Conservation (phyloP, 1,139 yeast species). For the Suhomyces ambrosiae region DNA sequence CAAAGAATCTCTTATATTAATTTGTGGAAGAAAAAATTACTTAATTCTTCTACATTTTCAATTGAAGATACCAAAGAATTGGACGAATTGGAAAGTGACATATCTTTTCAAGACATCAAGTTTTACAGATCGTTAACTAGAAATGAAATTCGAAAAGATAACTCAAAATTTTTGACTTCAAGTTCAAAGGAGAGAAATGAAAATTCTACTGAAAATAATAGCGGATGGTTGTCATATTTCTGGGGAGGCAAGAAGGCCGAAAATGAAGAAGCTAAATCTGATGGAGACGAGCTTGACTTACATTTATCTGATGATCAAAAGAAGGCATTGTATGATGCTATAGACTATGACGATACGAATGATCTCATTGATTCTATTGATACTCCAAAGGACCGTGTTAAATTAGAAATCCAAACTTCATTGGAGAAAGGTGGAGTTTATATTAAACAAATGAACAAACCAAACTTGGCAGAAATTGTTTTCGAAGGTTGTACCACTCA, state of each 20-base stretch:
- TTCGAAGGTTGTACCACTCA: conserved; percentile 83
- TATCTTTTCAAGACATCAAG: conserved; percentile 77
- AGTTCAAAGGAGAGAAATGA: neutral
- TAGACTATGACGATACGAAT: conserved; percentile 81
- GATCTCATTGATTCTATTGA: conserved; percentile 56
- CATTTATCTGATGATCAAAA: conserved; percentile 64
- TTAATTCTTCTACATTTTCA: conserved; percentile 28
- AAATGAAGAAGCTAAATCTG: conserved; percentile 7
- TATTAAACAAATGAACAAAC: conserved; percentile 43
- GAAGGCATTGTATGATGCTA: conserved; percentile 87
- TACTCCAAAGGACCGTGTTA: conserved; percentile 73
- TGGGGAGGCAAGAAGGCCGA: conserved; percentile 19
- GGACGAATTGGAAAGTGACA: conserved; percentile 55
- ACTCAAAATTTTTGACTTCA: neutral
- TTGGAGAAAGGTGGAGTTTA: conserved; percentile 78
- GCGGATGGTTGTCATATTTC: conserved; percentile 33
- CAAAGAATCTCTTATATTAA: conserved; percentile 69
- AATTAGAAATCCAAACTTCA: conserved; percentile 64
- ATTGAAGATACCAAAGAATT: conserved; percentile 44
- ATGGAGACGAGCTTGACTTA: conserved; percentile 34
- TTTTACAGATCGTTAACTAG: conserved; percentile 83
- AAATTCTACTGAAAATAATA: conserved; percentile 2
- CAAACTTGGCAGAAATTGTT: conserved; percentile 70
- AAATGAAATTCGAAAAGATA: conserved; percentile 57
- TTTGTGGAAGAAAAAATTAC: conserved; percentile 62